Conservation (phyloP, 495 filamentous ascomycete genomes). For the Xylaria palmicola region DNA sequence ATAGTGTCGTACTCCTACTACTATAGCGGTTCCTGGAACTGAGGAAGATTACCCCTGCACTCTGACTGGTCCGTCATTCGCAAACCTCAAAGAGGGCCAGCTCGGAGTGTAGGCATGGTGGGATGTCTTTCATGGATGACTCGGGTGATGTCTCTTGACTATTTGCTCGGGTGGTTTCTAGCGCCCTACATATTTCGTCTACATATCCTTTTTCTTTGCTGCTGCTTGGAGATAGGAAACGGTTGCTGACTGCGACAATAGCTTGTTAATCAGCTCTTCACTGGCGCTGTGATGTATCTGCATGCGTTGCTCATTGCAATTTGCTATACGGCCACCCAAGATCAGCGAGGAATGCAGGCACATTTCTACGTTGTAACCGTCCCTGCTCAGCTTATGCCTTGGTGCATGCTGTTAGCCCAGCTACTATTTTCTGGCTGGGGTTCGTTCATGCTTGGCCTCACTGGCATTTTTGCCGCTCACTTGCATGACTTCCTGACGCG, state of each 20-base stretch:
- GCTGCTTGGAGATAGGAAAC: neutral
- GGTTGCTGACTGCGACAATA: conserved; percentile 33
- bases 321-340: conserved; percentile 77
- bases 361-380: conserved; percentile 76
- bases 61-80: conserved; percentile 73
- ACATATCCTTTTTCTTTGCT: conserved; percentile 5
- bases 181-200: conserved; percentile 76
- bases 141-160: conserved; percentile 56
- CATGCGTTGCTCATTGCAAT: conserved; percentile 72
- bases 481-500: conserved; percentile 81
- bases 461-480: conserved; percentile 78
- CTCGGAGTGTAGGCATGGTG: conserved; percentile 83
- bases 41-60: conserved; percentile 95
- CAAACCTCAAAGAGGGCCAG: conserved; percentile 68
- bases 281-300: conserved; percentile 56
- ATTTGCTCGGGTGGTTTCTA: conserved; percentile 69
- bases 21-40: conserved; percentile 96
- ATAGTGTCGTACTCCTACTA: conserved; percentile 65
- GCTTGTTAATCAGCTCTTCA: conserved; percentile 49
- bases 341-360: conserved; percentile 69
- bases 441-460: conserved; percentile 54
- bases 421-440: conserved; percentile 56
- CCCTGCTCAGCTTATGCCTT: conserved; percentile 71
- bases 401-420: conserved; percentile 68
- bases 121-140: conserved; percentile 82